Evolutionary conservation across 1,139 yeast genomes (phyloP).

Genomic region (Pichia sp.): DNA sequence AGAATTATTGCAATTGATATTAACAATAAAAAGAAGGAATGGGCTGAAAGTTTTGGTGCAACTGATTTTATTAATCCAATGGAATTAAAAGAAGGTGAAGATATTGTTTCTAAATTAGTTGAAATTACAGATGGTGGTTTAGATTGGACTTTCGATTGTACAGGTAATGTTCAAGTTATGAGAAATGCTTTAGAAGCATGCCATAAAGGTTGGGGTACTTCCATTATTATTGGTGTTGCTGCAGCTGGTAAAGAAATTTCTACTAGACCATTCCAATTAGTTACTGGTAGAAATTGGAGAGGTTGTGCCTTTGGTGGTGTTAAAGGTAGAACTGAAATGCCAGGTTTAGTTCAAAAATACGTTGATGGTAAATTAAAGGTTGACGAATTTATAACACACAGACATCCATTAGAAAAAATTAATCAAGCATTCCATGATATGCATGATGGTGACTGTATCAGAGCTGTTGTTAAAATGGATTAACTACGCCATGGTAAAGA

Average conservation of each 20-base stretch:
- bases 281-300: constrained; percentile 97
- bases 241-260: constrained; percentile 96
- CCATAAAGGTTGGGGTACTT: constrained; percentile 98
- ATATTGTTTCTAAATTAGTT: constrained; percentile 77
- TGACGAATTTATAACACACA: constrained; percentile 92
- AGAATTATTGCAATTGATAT: constrained; percentile 84
- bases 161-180: constrained; percentile 95
- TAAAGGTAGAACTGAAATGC: constrained; percentile 94
- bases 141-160: constrained; percentile 94
- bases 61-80: constrained; percentile 86
- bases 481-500: constrained; percentile 10
- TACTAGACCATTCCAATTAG: constrained; percentile 97
- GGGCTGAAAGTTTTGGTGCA: constrained; percentile 91
- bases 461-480: constrained; percentile 58
- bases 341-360: constrained; percentile 83
- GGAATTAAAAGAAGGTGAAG: constrained; percentile 60
- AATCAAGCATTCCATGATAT: constrained; percentile 90
- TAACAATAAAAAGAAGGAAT: constrained; percentile 73
- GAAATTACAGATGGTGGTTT: constrained; percentile 96
- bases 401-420: constrained; percentile 69
- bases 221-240: constrained; percentile 94
- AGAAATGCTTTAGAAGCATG: constrained; percentile 93
- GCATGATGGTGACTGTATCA: constrained; percentile 89
- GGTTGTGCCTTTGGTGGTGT: constrained; percentile 99
- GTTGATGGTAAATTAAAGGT: constrained; percentile 79